Conservation (phyloP, 148 eudicot species). For the Chenopodium berlandieri region DNA sequence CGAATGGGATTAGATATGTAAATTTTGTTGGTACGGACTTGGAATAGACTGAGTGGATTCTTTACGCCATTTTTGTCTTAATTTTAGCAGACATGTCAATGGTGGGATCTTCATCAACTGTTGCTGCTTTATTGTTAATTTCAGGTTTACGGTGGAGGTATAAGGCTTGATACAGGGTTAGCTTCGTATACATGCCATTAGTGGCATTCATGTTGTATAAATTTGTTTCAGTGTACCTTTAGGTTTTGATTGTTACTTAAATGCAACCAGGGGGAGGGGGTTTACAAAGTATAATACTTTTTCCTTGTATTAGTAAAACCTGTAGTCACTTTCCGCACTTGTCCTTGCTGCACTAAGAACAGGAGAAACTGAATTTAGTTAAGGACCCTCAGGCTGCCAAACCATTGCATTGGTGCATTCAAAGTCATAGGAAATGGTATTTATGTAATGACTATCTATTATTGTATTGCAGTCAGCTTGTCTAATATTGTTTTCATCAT, state of each 20-base stretch:
- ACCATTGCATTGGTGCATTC: not conserved
- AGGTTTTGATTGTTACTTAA: not conserved
- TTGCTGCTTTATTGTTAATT: not conserved
- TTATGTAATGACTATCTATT: too few species aligned
- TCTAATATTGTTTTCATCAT: not conserved
- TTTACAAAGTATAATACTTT: not conserved
- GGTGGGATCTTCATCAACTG: not conserved
- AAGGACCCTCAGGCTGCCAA: not conserved
- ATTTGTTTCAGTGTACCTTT: not conserved
- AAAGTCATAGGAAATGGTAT: not conserved
- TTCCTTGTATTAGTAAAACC: not conserved
- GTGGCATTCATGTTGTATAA: not conserved
- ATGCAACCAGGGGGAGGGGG: not conserved
- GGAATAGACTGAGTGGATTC: not conserved
- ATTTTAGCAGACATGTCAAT: not conserved
- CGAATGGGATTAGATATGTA: not conserved
- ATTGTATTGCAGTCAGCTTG: not conserved
- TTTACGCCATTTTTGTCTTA: not conserved
- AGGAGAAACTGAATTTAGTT: not conserved
- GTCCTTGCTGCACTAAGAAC: not conserved
- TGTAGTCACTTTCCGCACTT: not conserved
- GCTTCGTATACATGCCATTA: not conserved
- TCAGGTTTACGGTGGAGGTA: not conserved
- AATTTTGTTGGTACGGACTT: not conserved
- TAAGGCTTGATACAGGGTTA: not conserved